Base-by-base conservation (phyloP, 2,329 filamentous ascomycete species). In the Clonostachys rhizophaga region DNA sequence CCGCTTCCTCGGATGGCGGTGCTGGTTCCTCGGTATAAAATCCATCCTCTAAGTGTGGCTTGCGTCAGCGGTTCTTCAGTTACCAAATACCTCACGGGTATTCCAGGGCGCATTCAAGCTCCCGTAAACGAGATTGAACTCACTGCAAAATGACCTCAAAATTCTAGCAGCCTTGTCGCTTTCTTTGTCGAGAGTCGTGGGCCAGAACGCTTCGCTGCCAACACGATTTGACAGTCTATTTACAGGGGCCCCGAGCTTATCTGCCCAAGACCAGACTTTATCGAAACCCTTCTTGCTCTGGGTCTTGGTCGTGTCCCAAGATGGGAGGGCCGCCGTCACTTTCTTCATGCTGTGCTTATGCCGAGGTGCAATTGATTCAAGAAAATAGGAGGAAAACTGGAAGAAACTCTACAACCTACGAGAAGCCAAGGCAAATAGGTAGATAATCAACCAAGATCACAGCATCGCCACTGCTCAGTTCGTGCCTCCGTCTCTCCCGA, bases 131-230 rank as follows among this genome's bases (percentile, higher is more conserved):
- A 35, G 10, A 6, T 1, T n/a, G 8, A 10, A 60, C 82, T 58
- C 72, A 87, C 84, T 92, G 73, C 89, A 95, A 64, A 96, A 96
- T 53, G 84, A 89, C 58, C 83, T 80, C 41, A 95, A 64, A 39
- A 95, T 95, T 14, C 89, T 75, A 18, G 90, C 90, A 1, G 89
- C 89, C 70, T 95, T 95, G 64, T 95, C 89, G 56, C 86, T 87
- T 70, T 95, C 91, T 63, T 89, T 89, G 59, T 95, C 90, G 54
- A 95, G 73, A 1, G 85, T 86, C 44, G 86, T 89, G 3, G 91
- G 90, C 84, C 90, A 89, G 63, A 95, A 95, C 5, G 88, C 86
- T 66, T 95, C 90, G 36, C 67, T 68, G 24, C 90, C 90, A 44
- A 95, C 76, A 62, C 86, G 88, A 68, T 95, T 91, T 20, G 86